A percentile compares a stretch with the other conserved stretches of the same genome.
These are phyloP conservation scores for Conringia planisiliqua DNA, from an alignment of 345 rosid genomes.

Conservation along the genomic window DNA sequence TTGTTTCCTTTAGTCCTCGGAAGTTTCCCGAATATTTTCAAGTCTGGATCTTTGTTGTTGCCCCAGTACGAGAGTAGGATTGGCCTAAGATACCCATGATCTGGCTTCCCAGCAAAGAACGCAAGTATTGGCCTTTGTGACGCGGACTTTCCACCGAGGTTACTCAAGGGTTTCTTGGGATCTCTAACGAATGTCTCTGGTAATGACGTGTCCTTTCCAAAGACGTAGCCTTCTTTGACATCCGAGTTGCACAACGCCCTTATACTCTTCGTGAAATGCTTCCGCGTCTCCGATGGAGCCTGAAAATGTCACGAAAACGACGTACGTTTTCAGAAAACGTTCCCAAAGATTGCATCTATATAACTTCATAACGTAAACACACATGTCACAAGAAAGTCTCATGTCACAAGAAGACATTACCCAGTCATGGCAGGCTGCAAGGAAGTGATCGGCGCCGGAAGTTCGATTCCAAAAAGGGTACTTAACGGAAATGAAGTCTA, in stretches of 20 bases:
- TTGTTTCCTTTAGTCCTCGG: slow-evolving; percentile 57
- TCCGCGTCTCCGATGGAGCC: slow-evolving; percentile 75
- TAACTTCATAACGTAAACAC: background rate
- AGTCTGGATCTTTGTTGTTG: slow-evolving; percentile 71
- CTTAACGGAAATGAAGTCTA: slow-evolving; percentile 51
- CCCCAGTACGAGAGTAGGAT: slow-evolving; percentile 77
- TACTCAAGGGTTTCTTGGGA: slow-evolving; percentile 51
- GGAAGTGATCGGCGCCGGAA: slow-evolving; percentile 86
- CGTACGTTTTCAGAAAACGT: background rate
- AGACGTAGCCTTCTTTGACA: slow-evolving; percentile 72
- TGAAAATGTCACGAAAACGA: slow-evolving; percentile 28
- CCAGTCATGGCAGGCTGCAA: slow-evolving; percentile 98
- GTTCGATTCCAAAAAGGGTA: slow-evolving; percentile 93
- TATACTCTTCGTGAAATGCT: slow-evolving; percentile 60
- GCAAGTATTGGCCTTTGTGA: slow-evolving; percentile 67
- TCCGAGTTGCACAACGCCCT: slow-evolving; percentile 90
- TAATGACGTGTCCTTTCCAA: slow-evolving; percentile 82
- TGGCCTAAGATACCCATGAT: slow-evolving; percentile 79
- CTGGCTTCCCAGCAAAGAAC: slow-evolving; percentile 79
- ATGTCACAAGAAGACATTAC: slow-evolving; percentile 37
- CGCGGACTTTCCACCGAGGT: slow-evolving; percentile 65
- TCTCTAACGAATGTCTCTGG: slow-evolving; percentile 65
- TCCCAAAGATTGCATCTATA: background rate
- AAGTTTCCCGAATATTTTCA: slow-evolving; percentile 70
- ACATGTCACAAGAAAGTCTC: background rate